Evolutionary conservation across 2,329 filamentous ascomycete genomes (phyloP).

Genomic region (Aspergillus ustus): DNA sequence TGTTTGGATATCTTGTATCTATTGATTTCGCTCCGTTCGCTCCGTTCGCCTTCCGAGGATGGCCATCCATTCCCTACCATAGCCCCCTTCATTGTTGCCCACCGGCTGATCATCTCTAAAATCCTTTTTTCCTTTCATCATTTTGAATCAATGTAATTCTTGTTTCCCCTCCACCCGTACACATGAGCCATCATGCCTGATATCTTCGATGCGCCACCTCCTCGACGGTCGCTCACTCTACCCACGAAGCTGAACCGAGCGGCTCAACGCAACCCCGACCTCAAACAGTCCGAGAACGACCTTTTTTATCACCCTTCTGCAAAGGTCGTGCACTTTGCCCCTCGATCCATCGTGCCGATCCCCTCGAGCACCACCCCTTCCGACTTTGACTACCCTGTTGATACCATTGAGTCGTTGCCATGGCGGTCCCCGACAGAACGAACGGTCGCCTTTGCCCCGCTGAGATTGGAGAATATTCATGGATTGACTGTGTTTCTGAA

Average conservation of each 20-base stretch:
- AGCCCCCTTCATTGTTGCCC: conserved; percentile 9
- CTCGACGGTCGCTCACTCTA: conserved; percentile 43
- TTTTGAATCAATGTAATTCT: conserved; percentile 25
- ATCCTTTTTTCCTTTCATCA: conserved; percentile 13
- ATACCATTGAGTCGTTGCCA: conserved; percentile 66
- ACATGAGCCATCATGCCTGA: conserved; percentile 39
- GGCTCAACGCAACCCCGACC: conserved; percentile 34
- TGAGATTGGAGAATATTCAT: conserved; percentile 84
- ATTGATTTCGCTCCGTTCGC: neutral
- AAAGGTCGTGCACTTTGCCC: conserved; percentile 71
- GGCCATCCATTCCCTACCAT: conserved; percentile 18
- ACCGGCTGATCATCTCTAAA: conserved; percentile 16
- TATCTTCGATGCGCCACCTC: conserved; percentile 33
- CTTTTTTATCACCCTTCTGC: conserved; percentile 75
- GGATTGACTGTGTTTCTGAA: conserved; percentile 87
- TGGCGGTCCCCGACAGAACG: conserved; percentile 78
- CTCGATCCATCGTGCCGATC: conserved; percentile 44
- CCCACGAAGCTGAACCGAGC: conserved; percentile 39
- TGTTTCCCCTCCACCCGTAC: conserved; percentile 12
- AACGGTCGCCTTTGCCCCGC: conserved; percentile 78
- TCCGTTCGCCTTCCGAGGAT: conserved; percentile 6
- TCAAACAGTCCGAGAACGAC: conserved; percentile 42
- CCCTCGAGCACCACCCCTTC: conserved; percentile 46
- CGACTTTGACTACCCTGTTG: conserved; percentile 54
- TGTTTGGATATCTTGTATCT: neutral